Evolutionary conservation across 257 asterid genomes (phyloP).

Genomic region (Solanum virginianum): DNA sequence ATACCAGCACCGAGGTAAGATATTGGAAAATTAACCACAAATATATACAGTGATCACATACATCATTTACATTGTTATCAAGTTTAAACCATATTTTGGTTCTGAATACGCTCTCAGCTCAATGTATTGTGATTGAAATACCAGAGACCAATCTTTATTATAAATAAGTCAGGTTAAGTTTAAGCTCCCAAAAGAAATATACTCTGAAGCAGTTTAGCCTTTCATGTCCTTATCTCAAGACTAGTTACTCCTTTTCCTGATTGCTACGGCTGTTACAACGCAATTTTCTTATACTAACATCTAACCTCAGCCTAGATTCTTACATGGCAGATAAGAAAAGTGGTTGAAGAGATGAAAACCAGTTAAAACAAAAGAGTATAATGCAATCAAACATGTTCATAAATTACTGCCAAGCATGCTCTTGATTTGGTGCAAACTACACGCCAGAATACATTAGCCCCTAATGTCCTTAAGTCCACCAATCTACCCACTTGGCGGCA

Average conservation of each 20-base stretch:
- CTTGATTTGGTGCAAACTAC: background rate
- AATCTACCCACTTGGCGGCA: background rate
- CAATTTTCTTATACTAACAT: background rate
- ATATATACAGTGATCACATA: background rate
- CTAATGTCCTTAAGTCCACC: background rate
- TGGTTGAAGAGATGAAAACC: background rate
- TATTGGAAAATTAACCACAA: background rate
- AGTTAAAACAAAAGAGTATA: background rate
- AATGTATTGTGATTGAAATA: background rate
- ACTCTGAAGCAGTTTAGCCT: background rate
- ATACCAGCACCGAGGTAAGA: background rate
- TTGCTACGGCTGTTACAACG: background rate
- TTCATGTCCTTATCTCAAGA: background rate
- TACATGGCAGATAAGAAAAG: background rate
- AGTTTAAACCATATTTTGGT: background rate
- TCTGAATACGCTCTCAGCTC: background rate
- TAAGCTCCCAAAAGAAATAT: background rate
- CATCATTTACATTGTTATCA: background rate
- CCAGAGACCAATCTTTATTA: background rate
- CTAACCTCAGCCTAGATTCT: background rate
- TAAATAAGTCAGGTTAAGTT: background rate
- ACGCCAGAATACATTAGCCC: background rate
- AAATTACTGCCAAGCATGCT: background rate
- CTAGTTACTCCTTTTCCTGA: background rate
- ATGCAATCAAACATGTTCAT: background rate